Evolutionary conservation across 306 rosid genomes (phyloP).

Genomic region (Chamaecrista fasciculata): DNA sequence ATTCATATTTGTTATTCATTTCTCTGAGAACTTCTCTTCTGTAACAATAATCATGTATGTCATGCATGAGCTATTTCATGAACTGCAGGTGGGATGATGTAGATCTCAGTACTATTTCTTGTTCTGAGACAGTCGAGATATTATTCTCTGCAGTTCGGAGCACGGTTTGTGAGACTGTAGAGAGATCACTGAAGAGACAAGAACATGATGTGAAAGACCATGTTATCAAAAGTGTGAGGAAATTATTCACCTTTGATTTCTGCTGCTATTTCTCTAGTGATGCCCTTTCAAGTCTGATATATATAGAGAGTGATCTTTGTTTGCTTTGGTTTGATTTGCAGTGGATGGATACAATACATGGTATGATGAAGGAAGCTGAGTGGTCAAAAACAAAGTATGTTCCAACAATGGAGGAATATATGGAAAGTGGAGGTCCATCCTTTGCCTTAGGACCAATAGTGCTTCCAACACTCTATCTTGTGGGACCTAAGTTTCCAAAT

Average conservation of each 20-base stretch:
- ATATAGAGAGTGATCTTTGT: too few species aligned
- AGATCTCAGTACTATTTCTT: constrained; percentile 44
- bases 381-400: constrained; percentile 51
- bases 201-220: constrained; percentile 50
- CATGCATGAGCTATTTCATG: too few species aligned
- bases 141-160: constrained; percentile 57
- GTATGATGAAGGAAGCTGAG: constrained; percentile 71
- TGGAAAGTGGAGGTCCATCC: constrained; percentile 57
- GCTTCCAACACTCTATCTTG: constrained; percentile 72
- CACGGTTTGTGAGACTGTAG: constrained; percentile 66
- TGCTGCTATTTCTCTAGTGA: constrained; percentile 7
- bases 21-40: neutral
- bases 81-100: constrained; percentile 83
- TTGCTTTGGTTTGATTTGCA: constrained; percentile 38
- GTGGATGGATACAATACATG: constrained; percentile 69
- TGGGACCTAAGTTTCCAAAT: constrained; percentile 71
- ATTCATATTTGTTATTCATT: constrained; percentile 12
- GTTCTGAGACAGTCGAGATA: constrained; percentile 72
- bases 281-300: neutral
- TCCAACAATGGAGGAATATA: constrained; percentile 71
- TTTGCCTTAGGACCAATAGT: constrained; percentile 78
- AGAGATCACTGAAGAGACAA: constrained; percentile 54
- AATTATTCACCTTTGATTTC: constrained; percentile 24
- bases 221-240: constrained; percentile 64
- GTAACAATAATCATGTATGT: too few species aligned